Evolutionary conservation across 345 rosid genomes (phyloP).

Genomic region (Triadica sebifera): DNA sequence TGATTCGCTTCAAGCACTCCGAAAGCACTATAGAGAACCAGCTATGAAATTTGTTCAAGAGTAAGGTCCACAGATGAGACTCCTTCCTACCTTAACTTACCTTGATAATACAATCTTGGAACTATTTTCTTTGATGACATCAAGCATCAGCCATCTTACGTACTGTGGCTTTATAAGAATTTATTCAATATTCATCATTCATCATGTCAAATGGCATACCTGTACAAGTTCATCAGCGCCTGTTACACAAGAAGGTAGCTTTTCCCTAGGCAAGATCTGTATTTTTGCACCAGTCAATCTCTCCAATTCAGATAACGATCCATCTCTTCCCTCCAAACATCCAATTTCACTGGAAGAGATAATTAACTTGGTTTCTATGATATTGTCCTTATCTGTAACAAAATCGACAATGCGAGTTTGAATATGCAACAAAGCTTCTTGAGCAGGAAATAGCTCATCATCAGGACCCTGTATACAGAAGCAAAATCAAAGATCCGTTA

Average conservation of each 20-base stretch:
- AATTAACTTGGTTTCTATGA: conserved; percentile 68
- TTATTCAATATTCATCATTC: conserved; percentile 4
- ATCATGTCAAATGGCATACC: conserved; percentile 43
- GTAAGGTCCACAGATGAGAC: neutral
- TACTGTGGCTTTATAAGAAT: conserved; percentile 2
- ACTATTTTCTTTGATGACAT: neutral
- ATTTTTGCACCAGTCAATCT: conserved; percentile 73
- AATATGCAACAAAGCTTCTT: conserved; percentile 96
- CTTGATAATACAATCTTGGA: neutral
- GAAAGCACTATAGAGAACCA: neutral
- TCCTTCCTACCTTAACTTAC: neutral
- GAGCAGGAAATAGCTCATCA: conserved; percentile 94
- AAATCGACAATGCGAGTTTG: conserved; percentile 84
- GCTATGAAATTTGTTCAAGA: neutral
- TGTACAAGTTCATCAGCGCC: conserved; percentile 69
- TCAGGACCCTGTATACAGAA: conserved; percentile 70
- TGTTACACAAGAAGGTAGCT: conserved; percentile 54
- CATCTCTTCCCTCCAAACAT: conserved; percentile 89
- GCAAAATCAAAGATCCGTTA: conserved; percentile 22
- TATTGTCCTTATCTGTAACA: conserved; percentile 63
- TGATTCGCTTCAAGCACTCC: conserved; percentile 5
- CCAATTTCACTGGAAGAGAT: conserved; percentile 67
- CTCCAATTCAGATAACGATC: conserved; percentile 69
- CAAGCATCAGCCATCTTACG: conserved; percentile 17
- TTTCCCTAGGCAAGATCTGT: conserved; percentile 69